Base-by-base conservation (phyloP, 176 grass and related monocot genomes). In the Alloteropsis semialata region DNA sequence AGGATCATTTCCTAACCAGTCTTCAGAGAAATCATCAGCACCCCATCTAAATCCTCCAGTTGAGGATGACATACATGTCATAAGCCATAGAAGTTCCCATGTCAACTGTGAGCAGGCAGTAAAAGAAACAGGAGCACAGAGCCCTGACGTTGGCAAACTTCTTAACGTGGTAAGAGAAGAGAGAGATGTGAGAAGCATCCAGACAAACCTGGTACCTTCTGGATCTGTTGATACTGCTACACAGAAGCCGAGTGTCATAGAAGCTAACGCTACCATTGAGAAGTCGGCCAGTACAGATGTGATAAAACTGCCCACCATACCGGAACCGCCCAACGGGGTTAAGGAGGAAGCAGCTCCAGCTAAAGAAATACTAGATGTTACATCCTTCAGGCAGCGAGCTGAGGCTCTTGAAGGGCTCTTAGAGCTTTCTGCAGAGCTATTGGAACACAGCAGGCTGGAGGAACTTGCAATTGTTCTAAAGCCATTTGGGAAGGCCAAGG, bases 401-500 rank as follows among this genome's bases (percentile, higher is more conserved):
- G 93, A 96, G 45, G 97, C 97, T 37, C 85, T 99, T 12, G 97
- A 99, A 90, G 97, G 97, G 6, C 90, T 99, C 42, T 84, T 99
- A 78, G 97, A 99, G 83, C 87, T 99, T 50, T 99, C 93, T 17
- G 97, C 97, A 0, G 97, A 96, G 71, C 82, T 99, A 54, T 74
- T 99, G 59, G 87, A 96, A 62, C 78, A 89, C 79, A 94, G 85
- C 70, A 96, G 89, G 42, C 34, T 99, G 43, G 97, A 96, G 85
- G 97, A 99, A 62, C 92, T 99, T 53, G 83, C 93, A 0, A 88
- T 99, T 56, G 91, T 99, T 82, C 86, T 99, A 29, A 99, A 90
- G 57, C 97, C 97, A n/a, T 99, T 99, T 65, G 97, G 97, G 48
- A 99, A 96, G 91, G 91, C 79, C 33, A 99, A 96, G 83, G 97